Evolutionary conservation across 2,329 filamentous ascomycete species (phyloP).

Genomic region (Alternaria consortialis): DNA sequence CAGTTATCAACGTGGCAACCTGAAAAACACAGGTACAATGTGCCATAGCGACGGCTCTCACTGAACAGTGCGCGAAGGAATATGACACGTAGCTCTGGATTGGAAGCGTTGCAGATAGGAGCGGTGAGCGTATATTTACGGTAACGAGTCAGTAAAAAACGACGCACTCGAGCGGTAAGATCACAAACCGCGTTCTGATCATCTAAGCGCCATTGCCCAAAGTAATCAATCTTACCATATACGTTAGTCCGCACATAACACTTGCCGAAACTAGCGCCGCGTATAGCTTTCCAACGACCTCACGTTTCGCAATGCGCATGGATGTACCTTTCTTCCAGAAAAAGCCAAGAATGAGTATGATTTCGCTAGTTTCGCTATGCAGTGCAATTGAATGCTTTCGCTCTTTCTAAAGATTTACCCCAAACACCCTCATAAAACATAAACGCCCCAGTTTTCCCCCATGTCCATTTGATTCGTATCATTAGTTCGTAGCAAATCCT

Average conservation of each 20-base stretch:
- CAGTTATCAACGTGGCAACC: background rate
- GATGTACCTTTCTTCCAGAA: background rate
- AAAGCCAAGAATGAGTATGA: slow-evolving; percentile 3
- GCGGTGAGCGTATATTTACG: background rate
- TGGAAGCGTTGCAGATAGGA: accelerated
- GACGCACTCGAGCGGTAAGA: background rate
- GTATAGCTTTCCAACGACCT: background rate
- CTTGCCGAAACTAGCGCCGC: background rate
- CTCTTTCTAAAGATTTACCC: slow-evolving; percentile 3
- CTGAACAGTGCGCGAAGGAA: background rate
- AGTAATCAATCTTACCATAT: background rate
- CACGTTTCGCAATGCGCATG: background rate
- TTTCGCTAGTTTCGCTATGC: slow-evolving; percentile 10
- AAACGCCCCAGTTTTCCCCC: background rate
- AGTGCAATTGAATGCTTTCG: slow-evolving; percentile 10
- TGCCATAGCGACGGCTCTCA: background rate
- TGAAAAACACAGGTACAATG: no score
- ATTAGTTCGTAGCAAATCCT: slow-evolving; percentile 5
- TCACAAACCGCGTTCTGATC: background rate
- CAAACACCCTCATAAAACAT: background rate
- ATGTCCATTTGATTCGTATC: background rate
- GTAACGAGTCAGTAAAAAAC: background rate
- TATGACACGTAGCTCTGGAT: background rate
- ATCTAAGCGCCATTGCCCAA: background rate
- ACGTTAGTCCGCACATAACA: background rate